phyloP scores from a whole-genome alignment of 306 rosid genomes.

The Acacia acuminata region DNA sequence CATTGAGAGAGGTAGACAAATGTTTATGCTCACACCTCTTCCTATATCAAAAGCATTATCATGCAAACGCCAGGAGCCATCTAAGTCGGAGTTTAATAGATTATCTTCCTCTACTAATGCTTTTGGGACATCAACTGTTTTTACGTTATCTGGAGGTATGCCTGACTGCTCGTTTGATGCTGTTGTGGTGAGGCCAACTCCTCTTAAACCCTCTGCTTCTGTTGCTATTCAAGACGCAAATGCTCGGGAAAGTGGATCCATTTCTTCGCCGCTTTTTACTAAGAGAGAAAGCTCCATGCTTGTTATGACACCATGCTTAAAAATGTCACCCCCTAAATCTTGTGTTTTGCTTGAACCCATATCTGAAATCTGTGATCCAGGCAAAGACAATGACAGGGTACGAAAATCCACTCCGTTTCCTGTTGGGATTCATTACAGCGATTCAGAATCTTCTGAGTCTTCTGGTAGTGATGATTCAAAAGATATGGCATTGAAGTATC shows the following conservation, averaged over 20 bases:
- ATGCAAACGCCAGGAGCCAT: conserved; percentile 49
- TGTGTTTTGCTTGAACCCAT: conserved; percentile 87
- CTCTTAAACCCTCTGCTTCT: conserved; percentile 48
- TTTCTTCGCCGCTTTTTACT: conserved; percentile 40
- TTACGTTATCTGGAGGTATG: conserved; percentile 35
- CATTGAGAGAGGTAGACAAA: conserved; percentile 73
- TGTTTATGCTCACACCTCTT: conserved; percentile 93
- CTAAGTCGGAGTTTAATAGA: conserved; percentile 45
- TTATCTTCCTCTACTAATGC: conserved; percentile 37
- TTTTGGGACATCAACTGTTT: conserved; percentile 30
- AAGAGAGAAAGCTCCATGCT: conserved; percentile 53
- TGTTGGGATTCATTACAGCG: conserved; percentile 54
- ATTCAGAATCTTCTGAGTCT: conserved; percentile 48
- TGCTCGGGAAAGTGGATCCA: conserved; percentile 31
- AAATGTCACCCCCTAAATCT: conserved; percentile 88
- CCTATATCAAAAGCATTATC: conserved; percentile 71
- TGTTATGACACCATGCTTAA: conserved; percentile 72
- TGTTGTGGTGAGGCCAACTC: conserved; percentile 40
- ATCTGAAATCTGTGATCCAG: conserved; percentile 49
- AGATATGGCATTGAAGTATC: conserved; percentile 63
- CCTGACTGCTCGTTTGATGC: conserved; percentile 37
- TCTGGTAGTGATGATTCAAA: conserved; percentile 47
- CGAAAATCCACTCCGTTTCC: conserved; percentile 84
- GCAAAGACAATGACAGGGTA: conserved; percentile 29
- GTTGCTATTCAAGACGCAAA: conserved; percentile 35